phyloP scores from a whole-genome alignment of 2,329 filamentous ascomycete genomes.

The Apiospora marii region DNA sequence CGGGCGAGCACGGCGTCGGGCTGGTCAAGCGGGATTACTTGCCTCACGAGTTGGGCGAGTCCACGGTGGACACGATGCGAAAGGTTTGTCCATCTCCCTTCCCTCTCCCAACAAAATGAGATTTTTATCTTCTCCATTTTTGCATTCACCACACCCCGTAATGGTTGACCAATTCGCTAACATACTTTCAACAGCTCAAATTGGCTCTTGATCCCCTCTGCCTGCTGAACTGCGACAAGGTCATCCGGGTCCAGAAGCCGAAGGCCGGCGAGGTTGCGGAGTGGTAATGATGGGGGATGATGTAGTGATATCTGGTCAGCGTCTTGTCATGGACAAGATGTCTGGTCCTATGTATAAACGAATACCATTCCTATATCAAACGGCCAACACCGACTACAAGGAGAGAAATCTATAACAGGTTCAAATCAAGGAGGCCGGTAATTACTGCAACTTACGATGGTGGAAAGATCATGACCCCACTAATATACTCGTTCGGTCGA shows the following conservation, averaged over 20 bases:
- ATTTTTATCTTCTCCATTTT: neutral
- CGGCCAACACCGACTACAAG: neutral
- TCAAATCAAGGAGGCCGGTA: neutral
- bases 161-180: constrained; percentile 27
- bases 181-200: constrained; percentile 67
- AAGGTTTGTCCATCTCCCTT: constrained; percentile 59
- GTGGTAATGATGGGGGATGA: constrained; percentile 45
- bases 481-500: neutral
- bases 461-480: neutral
- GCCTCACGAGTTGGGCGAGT: constrained; percentile 76
- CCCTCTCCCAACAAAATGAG: neutral
- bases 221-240: constrained; percentile 74
- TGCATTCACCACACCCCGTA: neutral
- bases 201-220: constrained; percentile 79
- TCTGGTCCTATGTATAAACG: neutral
- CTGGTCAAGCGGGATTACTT: constrained; percentile 87
- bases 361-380: neutral
- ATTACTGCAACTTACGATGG: neutral
- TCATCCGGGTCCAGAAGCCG: constrained; percentile 67
- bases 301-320: neutral
- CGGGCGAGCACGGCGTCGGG: constrained; percentile 85
- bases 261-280: constrained; percentile 55
- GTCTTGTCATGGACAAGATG: neutral
- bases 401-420: neutral
- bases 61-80: constrained; percentile 83